A percentile compares a stretch with the other conserved stretches of the same genome.
phyloP scores from a whole-genome alignment of 1,284 basidiomycete species.

The Microbotryomycetes sp. region DNA sequence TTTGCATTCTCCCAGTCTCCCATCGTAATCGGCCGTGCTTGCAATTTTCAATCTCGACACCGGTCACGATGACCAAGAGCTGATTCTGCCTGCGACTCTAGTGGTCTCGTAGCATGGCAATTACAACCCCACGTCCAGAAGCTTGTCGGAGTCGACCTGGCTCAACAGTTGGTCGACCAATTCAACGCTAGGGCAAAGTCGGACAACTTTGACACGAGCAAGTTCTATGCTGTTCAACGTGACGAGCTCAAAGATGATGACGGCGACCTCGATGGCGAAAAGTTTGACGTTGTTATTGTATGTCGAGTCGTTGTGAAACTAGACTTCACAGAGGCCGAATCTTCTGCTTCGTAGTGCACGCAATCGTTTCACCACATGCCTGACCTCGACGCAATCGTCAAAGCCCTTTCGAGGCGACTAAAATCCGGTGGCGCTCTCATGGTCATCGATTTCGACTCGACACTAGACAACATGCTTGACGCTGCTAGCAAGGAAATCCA shows the following conservation, averaged over 20 bases:
- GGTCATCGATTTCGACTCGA: slow-evolving; percentile 49
- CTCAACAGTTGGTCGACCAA: slow-evolving; percentile 54
- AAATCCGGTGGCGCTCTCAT: slow-evolving; percentile 55
- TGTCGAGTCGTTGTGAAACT: too few species aligned
- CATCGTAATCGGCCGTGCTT: too few species aligned
- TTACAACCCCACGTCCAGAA: slow-evolving; percentile 50
- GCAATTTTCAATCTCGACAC: too few species aligned
- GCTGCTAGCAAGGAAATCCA: neutral
- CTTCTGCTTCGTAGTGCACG: slow-evolving; percentile 52
- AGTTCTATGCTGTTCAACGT: slow-evolving; percentile 45
- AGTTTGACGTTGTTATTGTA: slow-evolving; percentile 59
- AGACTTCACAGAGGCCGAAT: too few species aligned
- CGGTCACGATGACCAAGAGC: too few species aligned
- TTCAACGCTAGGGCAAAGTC: slow-evolving; percentile 54
- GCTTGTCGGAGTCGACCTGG: slow-evolving; percentile 63
- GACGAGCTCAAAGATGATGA: slow-evolving; percentile 47
- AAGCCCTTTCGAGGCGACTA: slow-evolving; percentile 51
- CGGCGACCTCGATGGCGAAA: slow-evolving; percentile 48
- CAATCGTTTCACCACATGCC: slow-evolving; percentile 61
- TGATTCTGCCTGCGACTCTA: too few species aligned
- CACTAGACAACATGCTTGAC: neutral
- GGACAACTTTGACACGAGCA: slow-evolving; percentile 52
- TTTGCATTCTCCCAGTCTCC: too few species aligned
- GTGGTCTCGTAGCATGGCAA: slow-evolving; percentile 53
- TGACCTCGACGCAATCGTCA: slow-evolving; percentile 49